Conservation (phyloP, 192 early-diverging fungal genomes). For the Funneliformis geosporum region DNA sequence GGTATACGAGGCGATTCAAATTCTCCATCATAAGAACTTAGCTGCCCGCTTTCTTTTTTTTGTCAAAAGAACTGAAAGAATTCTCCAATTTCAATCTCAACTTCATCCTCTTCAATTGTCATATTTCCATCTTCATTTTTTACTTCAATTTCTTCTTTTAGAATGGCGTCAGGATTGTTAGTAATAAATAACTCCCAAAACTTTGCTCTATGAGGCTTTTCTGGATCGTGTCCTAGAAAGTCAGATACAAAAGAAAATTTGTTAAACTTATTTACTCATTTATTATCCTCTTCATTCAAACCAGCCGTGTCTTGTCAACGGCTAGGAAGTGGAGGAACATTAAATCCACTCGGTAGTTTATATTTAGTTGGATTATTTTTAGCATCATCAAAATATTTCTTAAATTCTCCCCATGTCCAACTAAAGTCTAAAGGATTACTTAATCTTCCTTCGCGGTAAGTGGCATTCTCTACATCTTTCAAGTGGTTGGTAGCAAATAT, state of each 20-base stretch:
- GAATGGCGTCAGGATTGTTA: too few relatives aligned
- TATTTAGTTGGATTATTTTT: neutral
- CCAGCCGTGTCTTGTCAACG: neutral
- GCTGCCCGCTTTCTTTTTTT: neutral
- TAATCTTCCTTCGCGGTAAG: neutral
- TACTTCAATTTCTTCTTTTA: too few relatives aligned
- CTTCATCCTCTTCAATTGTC: neutral
- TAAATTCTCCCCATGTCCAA: slow-evolving; percentile 1
- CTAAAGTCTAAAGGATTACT: slow-evolving; percentile 15
- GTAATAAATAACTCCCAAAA: too few relatives aligned
- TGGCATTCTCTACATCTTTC: neutral
- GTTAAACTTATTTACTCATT: slow-evolving; percentile 2
- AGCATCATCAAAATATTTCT: neutral
- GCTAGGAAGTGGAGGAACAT: neutral
- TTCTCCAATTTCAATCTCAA: neutral
- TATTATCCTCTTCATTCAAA: slow-evolving; percentile 12
- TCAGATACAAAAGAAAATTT: neutral
- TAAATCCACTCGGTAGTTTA: neutral
- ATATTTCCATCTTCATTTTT: neutral
- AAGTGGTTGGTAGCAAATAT: slow-evolving; percentile 13
- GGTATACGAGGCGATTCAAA: neutral
- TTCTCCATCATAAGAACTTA: slow-evolving; percentile 3
- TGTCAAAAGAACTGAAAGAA: slow-evolving; percentile 23
- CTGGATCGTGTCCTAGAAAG: neutral
- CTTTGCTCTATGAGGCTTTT: neutral